Evolutionary conservation across 768 basidiomycete genomes (phyloP), one percentile per base, ranked within the genome.

Genomic region (Pisolithus tinctorius): DNA sequence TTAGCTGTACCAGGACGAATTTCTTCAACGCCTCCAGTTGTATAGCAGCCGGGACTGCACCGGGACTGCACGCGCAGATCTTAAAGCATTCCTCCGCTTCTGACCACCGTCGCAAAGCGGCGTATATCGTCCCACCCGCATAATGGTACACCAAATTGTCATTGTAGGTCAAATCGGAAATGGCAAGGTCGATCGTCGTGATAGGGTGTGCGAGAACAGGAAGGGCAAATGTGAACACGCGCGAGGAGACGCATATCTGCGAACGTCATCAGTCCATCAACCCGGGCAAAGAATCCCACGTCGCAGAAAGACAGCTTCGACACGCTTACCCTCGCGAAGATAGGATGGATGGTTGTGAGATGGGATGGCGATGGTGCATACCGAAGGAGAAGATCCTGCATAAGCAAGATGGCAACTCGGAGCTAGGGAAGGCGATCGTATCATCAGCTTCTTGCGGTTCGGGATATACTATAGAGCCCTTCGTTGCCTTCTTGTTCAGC

Each of bases 21-120:
- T 93, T 93, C 75, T 94, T 94, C 59, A 86, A 70, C 0, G 92
- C 92, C 61, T 93, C 92, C 59, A 93, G 66, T 64, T 95, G 92
- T 3, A 93, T 71, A 7, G 85, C 81, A 3, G 81, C 76, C 0
- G 82, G 79, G 37, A 67, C 74, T 8, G 63, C 70, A 25, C 77
- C 84, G 4, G 81, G 85, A 20, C 78, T 76, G 31, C 78, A 80
- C 23, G 83, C 82, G 52, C 84, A 86, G 27, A 86, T 85, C 68
- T 95, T 91, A 46, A 93, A 84, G 55, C 79, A 83, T 50, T 89
- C 85, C 51, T 82, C 80, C 0, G 92, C 88, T 8, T 83, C 76
- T 2, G 70, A 58, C 81, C 84, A 93, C 16, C 72, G 72, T 58
- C 82, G 82, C 40, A 88, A 71, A 0, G 81, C 80, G 8, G 73